Conservation (phyloP, 1,284 basidiomycete genomes). For the Peniophora sp. region DNA sequence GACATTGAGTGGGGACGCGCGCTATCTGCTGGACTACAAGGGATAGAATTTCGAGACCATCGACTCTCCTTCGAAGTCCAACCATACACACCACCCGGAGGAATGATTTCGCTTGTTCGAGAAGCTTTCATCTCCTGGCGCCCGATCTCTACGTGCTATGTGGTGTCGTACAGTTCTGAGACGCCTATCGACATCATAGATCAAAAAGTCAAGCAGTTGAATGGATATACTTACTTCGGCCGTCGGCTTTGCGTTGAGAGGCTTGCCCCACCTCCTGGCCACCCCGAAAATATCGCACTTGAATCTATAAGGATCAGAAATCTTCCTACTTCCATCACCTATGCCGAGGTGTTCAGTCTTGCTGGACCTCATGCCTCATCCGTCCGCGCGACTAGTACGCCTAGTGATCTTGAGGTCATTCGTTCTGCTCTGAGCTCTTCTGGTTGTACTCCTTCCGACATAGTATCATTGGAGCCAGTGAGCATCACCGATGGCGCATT, state of each 20-base stretch:
- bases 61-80: conserved; percentile 23
- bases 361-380: conserved; percentile 6
- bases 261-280: no score
- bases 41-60: conserved; percentile 33
- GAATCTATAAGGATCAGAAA: conserved; percentile 12
- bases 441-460: no score
- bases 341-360: conserved; percentile 16
- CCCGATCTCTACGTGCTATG: conserved; percentile 27
- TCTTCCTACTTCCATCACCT: conserved; percentile 28
- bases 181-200: conserved; percentile 21
- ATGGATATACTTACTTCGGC: conserved; percentile 23
- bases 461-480: background rate
- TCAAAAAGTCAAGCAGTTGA: conserved; percentile 21
- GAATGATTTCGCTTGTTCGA: conserved; percentile 27
- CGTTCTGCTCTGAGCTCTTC: no score
- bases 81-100: conserved; percentile 24
- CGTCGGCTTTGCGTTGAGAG: no score
- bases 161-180: conserved; percentile 28
- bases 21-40: conserved; percentile 31
- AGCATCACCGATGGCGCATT: conserved; percentile 5
- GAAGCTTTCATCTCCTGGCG: conserved; percentile 37
- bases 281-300: conserved; percentile 24
- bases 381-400: background rate
- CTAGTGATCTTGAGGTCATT: background rate
- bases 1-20: conserved; percentile 27